Evolutionary conservation across 2,329 filamentous ascomycete genomes (phyloP), one percentile per base, ranked within the genome.

Genomic region (Penicillium glabrum): DNA sequence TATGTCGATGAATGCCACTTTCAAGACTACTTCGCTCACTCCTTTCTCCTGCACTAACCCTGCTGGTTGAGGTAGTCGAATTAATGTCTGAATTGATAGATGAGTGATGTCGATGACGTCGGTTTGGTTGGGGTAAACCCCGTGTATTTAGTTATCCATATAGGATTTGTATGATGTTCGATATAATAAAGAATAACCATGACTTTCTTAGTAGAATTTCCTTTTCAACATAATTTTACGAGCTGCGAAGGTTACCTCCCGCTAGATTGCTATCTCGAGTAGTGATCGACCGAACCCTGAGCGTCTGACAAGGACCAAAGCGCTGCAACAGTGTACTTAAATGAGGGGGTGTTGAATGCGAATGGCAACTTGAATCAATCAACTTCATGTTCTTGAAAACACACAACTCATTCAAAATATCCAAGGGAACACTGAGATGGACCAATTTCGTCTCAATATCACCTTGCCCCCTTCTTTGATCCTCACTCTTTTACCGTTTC

Each of bases 21-120:
- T 61, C 51, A 14, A 46, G 21, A 14, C 3, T 11, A 44, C 49
- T 11, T 21, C 24, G 3, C 39, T 61, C 21, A 57, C 60, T 24
- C 55, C 54, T n/a, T 62, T 62, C 39, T 61, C 55, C 29, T 61
- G 60, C 23, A 49, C 46, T 2, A 62, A 62, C 19, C 58, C 58
- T 37, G 60, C 58, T 56, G 54, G 51, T 41, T 61, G 46, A 51
- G 26, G 27, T 14, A 35, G n/a, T 39, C 10, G 21, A 37, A 37
- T 16, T 37, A 33, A 37, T 48, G 46, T 19, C 46, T 29, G 24
- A 47, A 21, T 26, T 47, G 26, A 27, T 33, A 41, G 39, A 41
- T 41, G 39, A 41, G 39, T 19, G 39, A 41, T 41, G 39, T 14
- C 21, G 39, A 41, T 41, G 9, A 41, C 19, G 39, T 23, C 19